Base-by-base conservation (phyloP, 306 rosid species). In the Pachyrhizus erosus region DNA sequence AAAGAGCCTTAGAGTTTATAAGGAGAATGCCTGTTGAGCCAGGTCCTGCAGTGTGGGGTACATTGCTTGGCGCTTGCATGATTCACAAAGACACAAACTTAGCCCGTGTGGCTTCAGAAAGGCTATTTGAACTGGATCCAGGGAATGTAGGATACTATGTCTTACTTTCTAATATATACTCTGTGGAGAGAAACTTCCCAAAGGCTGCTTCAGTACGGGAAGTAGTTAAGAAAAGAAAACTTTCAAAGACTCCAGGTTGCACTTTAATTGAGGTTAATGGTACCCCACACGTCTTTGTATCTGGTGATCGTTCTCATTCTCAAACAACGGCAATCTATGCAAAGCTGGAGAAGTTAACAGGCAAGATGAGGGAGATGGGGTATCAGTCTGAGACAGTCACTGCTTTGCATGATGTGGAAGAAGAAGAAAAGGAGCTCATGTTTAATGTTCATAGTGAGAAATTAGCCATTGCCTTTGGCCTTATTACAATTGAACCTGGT, bases 401-500 rank as follows among this genome's bases (percentile, higher is more conserved):
- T 70, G 91, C 97, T 89, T 87, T 96, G 83, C 97, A 96, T 89
- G 99, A 93, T 33, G 93, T 96, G 66, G 98, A 96, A 90, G 99
- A 92, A 85, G 99, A 93, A 91, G 99, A 96, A 89, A 93, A 93
- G 89, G 97, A 91, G 87, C 87, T 93, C 20, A 87, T 89, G 91
- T 87, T 96, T 76, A 96, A 93, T 70, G 97, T 93, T 85, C 97
- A 93, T 40, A 91, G 98, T 72, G 97, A 96, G 89, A 96, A 96
- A 82, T 83, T 96, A 86, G 97, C 97, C 83, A 92, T 93, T 87
- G 93, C 96, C 80, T 93, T 93, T 78, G 98, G 94, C 68, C 97
- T 96, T 45, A 91, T 93, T 80, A 83, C 84, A 23, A 91, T 93
- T 60, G 88, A 91, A 84, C 97, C 94, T 15, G 94, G 98, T 86